Percentiles rank a stretch among this genome's conserved stretches.
phyloP scores from a whole-genome alignment of 2,329 filamentous ascomycete genomes.

The Clonostachys byssicola region DNA sequence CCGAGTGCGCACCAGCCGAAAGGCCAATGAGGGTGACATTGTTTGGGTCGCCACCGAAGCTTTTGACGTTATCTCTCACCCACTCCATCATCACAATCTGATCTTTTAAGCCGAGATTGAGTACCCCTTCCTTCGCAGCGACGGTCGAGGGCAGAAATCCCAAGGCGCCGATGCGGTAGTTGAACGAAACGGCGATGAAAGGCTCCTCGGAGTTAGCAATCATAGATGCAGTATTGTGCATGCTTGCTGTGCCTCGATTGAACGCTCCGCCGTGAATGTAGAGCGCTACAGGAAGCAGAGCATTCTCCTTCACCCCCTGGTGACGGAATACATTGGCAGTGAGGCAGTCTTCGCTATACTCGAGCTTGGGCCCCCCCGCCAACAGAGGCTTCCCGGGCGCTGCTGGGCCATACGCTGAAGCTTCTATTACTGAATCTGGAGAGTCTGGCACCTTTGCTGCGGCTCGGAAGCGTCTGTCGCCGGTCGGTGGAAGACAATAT shows the following conservation, averaged over 20 bases:
- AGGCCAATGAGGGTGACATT: slow-evolving; percentile 28
- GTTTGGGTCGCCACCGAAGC: slow-evolving; percentile 43
- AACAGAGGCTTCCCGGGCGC: slow-evolving; percentile 14
- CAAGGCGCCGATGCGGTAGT: slow-evolving; percentile 30
- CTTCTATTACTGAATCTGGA: slow-evolving; percentile 18
- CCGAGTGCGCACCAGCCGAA: slow-evolving; percentile 47
- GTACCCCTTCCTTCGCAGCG: not conserved
- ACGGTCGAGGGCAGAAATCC: slow-evolving; percentile 18
- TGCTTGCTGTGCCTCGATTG: slow-evolving; percentile 17
- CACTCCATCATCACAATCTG: slow-evolving; percentile 40
- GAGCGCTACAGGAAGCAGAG: slow-evolving; percentile 36
- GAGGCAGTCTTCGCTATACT: slow-evolving; percentile 47
- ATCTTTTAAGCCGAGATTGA: slow-evolving; percentile 38
- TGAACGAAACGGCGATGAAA: slow-evolving; percentile 27
- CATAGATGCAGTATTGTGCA: slow-evolving; percentile 17
- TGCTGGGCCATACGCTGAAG: slow-evolving; percentile 28
- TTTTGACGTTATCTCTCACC: slow-evolving; percentile 36
- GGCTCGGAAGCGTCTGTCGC: slow-evolving; percentile 37
- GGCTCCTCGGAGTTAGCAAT: slow-evolving; percentile 1
- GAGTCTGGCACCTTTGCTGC: slow-evolving; percentile 18
- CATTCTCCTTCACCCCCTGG: not conserved
- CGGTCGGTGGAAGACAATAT: slow-evolving; percentile 40
- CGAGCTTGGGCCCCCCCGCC: slow-evolving; percentile 11
- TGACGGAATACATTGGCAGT: slow-evolving; percentile 48
- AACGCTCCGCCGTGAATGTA: slow-evolving; percentile 49